Evolutionary conservation across 805 yeast species (phyloP), one percentile per base, ranked within the genome.

Genomic region (Hermanozyma aechmeae): DNA sequence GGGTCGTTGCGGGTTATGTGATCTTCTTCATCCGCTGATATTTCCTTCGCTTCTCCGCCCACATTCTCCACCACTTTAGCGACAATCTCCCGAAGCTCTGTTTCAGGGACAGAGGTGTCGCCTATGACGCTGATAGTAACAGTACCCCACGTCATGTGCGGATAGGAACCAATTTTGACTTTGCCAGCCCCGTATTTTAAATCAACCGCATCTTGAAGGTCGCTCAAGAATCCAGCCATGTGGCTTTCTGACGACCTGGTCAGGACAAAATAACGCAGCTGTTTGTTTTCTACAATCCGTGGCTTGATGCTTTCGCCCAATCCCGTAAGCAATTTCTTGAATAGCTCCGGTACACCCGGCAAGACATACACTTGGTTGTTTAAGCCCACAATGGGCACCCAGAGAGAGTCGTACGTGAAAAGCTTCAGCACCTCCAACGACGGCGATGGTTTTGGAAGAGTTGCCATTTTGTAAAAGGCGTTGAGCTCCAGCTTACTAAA

Each of bases 381-480:
- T n/a, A 85, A 58, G 0, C 73, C 72, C 2, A 83, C 86, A 4
- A 84, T 66, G 0, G 95, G 96, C 3, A 85, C 93, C 95, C 95
- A 85, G 10, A 79, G 56, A 10, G 68, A 62, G 4, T 71, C 74
- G 26, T 53, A 56, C 2, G 52, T 41, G 35, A 47, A 60, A 26
- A 63, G 53, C 25, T 62, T 68, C 28, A 60, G 61, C 4, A 74
- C 76, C 0, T 42, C 26, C 2, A 43, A 37, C 5, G 26, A 13
- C n/a, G 16, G 16, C 10, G 37, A 23, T 11, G 45, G 42, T 4
- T 51, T 42, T 0, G 96, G 96, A 28, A 85, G 59, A 0, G 78
- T 70, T 0, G 94, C 93, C 95, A 85, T 85, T 27, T 83, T 60
- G 41, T 73, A 63, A 42, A 76, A 82, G 1, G 92, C 86, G 3